Evolutionary conservation across 2,329 filamentous ascomycete genomes (phyloP).

Genomic region (Claviceps fusiformis): DNA sequence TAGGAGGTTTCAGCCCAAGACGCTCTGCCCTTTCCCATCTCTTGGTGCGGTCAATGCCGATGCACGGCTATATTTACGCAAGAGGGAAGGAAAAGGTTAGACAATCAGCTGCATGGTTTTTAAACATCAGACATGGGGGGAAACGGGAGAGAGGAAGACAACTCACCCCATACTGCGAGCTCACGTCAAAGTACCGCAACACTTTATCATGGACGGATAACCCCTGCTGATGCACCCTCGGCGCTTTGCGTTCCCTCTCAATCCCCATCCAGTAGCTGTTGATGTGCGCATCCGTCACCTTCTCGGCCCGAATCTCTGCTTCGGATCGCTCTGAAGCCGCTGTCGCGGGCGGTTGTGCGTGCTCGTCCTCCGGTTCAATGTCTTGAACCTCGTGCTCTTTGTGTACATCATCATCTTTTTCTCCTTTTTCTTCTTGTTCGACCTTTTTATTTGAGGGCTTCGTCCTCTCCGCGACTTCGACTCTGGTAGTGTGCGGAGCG

Average conservation of each 20-base stretch:
- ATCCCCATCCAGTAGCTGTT: slow-evolving; percentile 64
- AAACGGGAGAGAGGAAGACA: neutral
- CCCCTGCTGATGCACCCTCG: slow-evolving; percentile 64
- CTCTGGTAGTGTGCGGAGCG: slow-evolving; percentile 20
- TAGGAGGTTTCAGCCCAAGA: slow-evolving; percentile 72
- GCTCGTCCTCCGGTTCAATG: slow-evolving; percentile 12
- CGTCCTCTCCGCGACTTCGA: slow-evolving; percentile 16
- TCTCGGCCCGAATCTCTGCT: slow-evolving; percentile 44
- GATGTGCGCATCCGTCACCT: slow-evolving; percentile 55
- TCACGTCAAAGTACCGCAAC: slow-evolving; percentile 82
- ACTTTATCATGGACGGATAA: slow-evolving; percentile 70
- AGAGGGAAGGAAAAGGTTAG: neutral
- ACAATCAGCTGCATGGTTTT: slow-evolving; percentile 6
- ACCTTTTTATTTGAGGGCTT: slow-evolving; percentile 8
- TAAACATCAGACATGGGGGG: neutral
- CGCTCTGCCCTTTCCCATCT: slow-evolving; percentile 78
- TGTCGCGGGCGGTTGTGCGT: slow-evolving; percentile 14
- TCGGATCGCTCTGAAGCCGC: slow-evolving; percentile 30
- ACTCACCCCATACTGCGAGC: slow-evolving; percentile 80
- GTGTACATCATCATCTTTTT: slow-evolving; percentile 8
- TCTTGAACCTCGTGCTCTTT: slow-evolving; percentile 12
- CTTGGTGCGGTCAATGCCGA: slow-evolving; percentile 67
- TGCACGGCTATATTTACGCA: slow-evolving; percentile 54
- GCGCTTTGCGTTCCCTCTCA: slow-evolving; percentile 53
- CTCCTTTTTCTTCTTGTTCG: slow-evolving; percentile 11